A percentile compares a stretch with the other conserved stretches of the same genome.
Conservation (phyloP, 2,329 filamentous ascomycete species). For the Colletotrichum euphorbiae region DNA sequence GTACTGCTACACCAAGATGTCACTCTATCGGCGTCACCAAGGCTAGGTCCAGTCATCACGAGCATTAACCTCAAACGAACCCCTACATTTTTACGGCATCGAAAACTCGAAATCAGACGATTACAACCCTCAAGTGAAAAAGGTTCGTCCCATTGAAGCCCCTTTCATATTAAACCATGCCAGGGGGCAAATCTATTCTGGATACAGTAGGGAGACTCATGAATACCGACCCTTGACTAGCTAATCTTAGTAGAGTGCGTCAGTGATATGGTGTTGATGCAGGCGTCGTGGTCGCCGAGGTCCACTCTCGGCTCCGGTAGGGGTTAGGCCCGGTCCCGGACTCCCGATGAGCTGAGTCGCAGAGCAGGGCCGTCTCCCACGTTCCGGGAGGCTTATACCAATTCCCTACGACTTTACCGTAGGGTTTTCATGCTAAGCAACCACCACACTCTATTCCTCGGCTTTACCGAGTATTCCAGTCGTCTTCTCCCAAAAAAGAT, state of each 20-base stretch:
- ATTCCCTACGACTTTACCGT: slow-evolving; percentile 1
- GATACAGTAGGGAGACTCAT: neutral
- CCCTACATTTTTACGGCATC: no score
- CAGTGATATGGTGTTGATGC: slow-evolving; percentile 6
- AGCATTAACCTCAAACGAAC: no score
- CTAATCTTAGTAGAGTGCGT: neutral
- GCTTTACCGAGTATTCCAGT: neutral
- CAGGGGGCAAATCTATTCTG: slow-evolving; percentile 2
- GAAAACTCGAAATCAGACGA: neutral
- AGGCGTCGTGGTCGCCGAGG: neutral
- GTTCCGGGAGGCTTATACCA: slow-evolving; percentile 17
- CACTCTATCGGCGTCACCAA: no score
- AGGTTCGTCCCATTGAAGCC: neutral
- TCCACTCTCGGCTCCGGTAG: slow-evolving; percentile 8
- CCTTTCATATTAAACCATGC: neutral
- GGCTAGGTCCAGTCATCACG: no score
- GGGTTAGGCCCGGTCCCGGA: neutral
- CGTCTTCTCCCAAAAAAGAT: neutral
- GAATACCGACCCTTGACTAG: neutral
- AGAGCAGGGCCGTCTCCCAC: slow-evolving; percentile 15
- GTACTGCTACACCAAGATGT: no score
- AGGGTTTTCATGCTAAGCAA: slow-evolving; percentile 1
- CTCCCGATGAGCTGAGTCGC: slow-evolving; percentile 14
- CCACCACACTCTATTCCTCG: slow-evolving; percentile 18
- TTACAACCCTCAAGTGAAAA: neutral